A percentile compares a stretch with the other conserved stretches of the same genome.
phyloP scores from a whole-genome alignment of 139 green algal genomes.

The Closterium sp. region DNA sequence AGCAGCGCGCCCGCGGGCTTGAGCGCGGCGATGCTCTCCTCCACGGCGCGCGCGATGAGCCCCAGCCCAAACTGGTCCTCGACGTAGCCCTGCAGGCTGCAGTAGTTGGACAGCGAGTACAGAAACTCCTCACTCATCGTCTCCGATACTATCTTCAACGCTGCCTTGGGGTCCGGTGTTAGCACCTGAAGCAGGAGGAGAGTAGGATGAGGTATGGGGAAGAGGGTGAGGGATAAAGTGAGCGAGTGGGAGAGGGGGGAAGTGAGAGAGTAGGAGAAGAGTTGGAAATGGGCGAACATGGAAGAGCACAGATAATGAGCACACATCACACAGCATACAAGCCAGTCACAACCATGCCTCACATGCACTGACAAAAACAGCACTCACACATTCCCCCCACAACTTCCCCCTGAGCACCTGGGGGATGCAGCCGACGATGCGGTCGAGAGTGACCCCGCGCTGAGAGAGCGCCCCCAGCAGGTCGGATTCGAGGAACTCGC shows the following conservation, averaged over 20 bases:
- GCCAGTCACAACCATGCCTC: background rate
- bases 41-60: conserved; percentile 44
- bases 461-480: conserved; percentile 20
- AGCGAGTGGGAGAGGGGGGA: background rate
- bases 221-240: background rate
- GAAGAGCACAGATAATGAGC: background rate
- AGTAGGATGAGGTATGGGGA: background rate
- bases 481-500: conserved; percentile 51
- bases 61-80: conserved; percentile 54
- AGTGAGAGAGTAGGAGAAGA: background rate
- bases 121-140: conserved; percentile 49
- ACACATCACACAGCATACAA: too few relatives aligned
- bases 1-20: conserved; percentile 23
- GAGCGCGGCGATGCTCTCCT: conserved; percentile 40
- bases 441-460: conserved; percentile 29
- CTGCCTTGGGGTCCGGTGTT: conserved; percentile 40
- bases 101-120: conserved; percentile 49
- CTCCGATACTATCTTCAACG: conserved; percentile 40
- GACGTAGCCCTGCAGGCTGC: conserved; percentile 44
- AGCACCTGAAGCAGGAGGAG: conserved; percentile 22
- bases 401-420: conserved; percentile 8
- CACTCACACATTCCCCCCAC: background rate
- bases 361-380: background rate
- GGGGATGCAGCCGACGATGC: conserved; percentile 47
- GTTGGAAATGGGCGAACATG: background rate